These are phyloP conservation scores for Tricholoma flavovirens DNA, from an alignment of 768 basidiomycete species.

Conservation along the genomic window DNA sequence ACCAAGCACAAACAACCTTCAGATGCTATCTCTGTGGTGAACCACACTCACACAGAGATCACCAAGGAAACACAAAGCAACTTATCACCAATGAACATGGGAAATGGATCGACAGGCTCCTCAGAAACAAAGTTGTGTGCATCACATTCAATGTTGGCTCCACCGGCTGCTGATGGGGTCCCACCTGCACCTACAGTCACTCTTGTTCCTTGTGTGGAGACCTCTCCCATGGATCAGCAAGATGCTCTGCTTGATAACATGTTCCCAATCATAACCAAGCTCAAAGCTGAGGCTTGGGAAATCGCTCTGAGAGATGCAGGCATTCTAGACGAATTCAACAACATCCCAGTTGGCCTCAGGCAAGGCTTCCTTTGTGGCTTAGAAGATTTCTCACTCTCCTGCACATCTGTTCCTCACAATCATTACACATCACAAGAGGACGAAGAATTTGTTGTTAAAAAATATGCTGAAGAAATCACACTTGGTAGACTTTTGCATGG, in stretches of 20 bases:
- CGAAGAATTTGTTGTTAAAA: not conserved
- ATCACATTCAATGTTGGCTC: not conserved
- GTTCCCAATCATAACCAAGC: not conserved
- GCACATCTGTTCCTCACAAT: conserved; percentile 1
- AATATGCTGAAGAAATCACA: conserved; percentile 1
- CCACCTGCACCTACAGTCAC: not conserved
- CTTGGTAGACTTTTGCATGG: conserved; percentile 1
- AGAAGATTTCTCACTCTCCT: not conserved
- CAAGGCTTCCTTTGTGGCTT: not conserved
- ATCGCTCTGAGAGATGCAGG: not conserved
- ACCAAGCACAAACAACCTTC: too few relatives aligned
- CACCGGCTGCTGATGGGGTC: not conserved
- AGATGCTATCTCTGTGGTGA: too few relatives aligned
- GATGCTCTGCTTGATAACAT: not conserved
- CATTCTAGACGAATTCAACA: not conserved
- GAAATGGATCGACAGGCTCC: not conserved
- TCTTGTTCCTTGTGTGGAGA: not conserved
- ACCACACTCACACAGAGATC: too few relatives aligned
- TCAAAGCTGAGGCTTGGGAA: not conserved
- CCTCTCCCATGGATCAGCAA: not conserved
- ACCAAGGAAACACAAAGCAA: too few relatives aligned
- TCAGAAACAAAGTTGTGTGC: not conserved
- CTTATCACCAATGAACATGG: too few relatives aligned
- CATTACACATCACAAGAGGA: not conserved
- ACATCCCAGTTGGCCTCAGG: conserved; percentile 1